phyloP scores from a whole-genome alignment of 768 basidiomycete species.

The Lactifluus volemus region DNA sequence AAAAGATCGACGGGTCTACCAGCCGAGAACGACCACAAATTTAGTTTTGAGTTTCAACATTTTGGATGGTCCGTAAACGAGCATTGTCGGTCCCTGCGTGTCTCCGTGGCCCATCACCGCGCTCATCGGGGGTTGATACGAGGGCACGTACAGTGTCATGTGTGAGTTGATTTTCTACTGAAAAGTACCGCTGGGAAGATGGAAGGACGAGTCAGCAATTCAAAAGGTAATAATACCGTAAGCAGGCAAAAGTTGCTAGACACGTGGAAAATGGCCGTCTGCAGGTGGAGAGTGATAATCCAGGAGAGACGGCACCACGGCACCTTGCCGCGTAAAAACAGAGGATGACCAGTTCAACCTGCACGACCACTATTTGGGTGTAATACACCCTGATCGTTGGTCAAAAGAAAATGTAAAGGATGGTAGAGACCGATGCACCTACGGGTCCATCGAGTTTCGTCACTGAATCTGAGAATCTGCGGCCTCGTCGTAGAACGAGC shows the following conservation, averaged over 20 bases:
- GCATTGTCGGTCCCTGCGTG: background rate
- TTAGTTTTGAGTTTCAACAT: background rate
- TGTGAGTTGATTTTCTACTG: background rate
- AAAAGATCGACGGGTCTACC: slow-evolving; percentile 21
- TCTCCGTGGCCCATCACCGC: slow-evolving; percentile 14
- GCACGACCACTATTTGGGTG: background rate
- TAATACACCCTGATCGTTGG: background rate
- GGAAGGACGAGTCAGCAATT: background rate
- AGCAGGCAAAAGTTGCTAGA: slow-evolving; percentile 5
- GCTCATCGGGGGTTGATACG: slow-evolving; percentile 12
- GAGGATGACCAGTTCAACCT: background rate
- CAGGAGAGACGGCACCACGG: background rate
- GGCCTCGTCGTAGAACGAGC: background rate
- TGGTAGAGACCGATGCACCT: background rate
- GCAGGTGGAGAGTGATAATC: background rate
- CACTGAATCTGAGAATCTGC: background rate
- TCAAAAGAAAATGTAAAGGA: background rate
- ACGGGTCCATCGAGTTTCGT: background rate
- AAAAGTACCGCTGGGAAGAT: background rate
- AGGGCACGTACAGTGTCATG: background rate
- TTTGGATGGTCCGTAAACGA: background rate
- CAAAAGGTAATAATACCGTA: background rate
- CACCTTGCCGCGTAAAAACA: background rate
- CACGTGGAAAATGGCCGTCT: slow-evolving; percentile 19
- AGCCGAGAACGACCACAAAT: slow-evolving; percentile 14